phyloP scores from a whole-genome alignment of 331 rosid genomes.

The Saraca asoca region DNA sequence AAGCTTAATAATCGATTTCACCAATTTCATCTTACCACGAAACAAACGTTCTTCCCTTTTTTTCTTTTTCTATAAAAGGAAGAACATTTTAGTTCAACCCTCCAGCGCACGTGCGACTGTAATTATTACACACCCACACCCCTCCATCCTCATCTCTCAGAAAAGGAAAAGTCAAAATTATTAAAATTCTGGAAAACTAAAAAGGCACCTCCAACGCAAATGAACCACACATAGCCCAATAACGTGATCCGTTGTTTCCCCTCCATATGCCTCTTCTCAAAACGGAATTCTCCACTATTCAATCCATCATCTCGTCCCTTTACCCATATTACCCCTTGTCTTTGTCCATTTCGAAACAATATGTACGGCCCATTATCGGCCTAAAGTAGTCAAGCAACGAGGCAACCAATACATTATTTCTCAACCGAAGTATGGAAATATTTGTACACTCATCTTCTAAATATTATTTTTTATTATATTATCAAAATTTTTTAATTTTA shows the following conservation, averaged over 20 bases:
- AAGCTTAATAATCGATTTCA: slow-evolving; percentile 39
- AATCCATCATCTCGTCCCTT: background rate
- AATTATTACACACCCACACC: slow-evolving; percentile 64
- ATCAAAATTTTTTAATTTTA: no score
- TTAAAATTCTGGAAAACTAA: slow-evolving; percentile 24
- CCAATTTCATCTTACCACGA: background rate
- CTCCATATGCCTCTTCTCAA: slow-evolving; percentile 23
- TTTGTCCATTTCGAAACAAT: background rate
- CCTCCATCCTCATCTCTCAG: slow-evolving; percentile 28
- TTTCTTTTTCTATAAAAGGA: background rate
- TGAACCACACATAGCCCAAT: slow-evolving; percentile 48
- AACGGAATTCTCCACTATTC: slow-evolving; percentile 50
- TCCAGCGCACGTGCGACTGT: slow-evolving; percentile 70
- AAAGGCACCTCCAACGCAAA: slow-evolving; percentile 36
- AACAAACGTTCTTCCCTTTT: no score
- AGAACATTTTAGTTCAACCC: background rate
- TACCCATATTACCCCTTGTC: slow-evolving; percentile 32
- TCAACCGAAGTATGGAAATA: no score
- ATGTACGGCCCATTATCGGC: no score
- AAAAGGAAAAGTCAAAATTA: slow-evolving; percentile 47
- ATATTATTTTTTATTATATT: no score
- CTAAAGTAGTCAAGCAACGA: no score
- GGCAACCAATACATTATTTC: no score
- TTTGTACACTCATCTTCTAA: no score
- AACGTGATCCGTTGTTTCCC: slow-evolving; percentile 75